Evolutionary conservation across 129 eudicot species (phyloP), one percentile per base, ranked within the genome.

Genomic region (Escallonia rubra): DNA sequence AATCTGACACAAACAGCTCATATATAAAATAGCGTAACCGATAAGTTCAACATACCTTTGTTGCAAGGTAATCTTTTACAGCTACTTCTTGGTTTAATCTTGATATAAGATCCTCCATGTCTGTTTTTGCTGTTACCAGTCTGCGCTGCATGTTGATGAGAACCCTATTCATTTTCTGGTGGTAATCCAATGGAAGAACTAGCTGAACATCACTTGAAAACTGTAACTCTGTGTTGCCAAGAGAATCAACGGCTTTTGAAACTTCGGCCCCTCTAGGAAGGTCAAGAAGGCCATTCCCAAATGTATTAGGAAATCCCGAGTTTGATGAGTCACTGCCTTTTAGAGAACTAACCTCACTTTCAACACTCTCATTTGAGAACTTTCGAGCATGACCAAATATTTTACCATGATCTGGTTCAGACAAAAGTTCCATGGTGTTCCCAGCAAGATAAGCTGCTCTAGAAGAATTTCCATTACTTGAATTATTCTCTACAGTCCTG

Each of bases 11-110:
- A 23, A 23, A 23, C 34, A 23, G 34, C 1, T 23, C 34, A 23
- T 23, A 23, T 23, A 23, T 23, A 23, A 23, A 23, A 23, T 23
- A 23, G 34, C 7, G 7, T 13, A 63, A n/a, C 3, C 44, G 15
- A 42, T 10, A 68, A 9, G 23, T 64, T 64, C 57, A 38, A n/a
- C 61, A 61, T 78, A 94, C 99, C 96, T 90, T 94, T 8, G 97
- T 90, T 41, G 81, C 78, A 68, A 94, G 99, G 78, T 94, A 94
- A 62, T 90, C 97, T 79, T 90, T 94, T 72, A 90, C 96, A 8
- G 99, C 90, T 59, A 82, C 76, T 85, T 94, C 99, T 77, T 94
- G 97, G 72, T 94, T 87, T 75, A 94, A 69, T 77, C 99, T 87
- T 7, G 96, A 85, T 64, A 94, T 79, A 68, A 94, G 84, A 87